These are phyloP conservation scores for Rickenella mellea DNA, from an alignment of 768 basidiomycete species.

Conservation along the genomic window DNA sequence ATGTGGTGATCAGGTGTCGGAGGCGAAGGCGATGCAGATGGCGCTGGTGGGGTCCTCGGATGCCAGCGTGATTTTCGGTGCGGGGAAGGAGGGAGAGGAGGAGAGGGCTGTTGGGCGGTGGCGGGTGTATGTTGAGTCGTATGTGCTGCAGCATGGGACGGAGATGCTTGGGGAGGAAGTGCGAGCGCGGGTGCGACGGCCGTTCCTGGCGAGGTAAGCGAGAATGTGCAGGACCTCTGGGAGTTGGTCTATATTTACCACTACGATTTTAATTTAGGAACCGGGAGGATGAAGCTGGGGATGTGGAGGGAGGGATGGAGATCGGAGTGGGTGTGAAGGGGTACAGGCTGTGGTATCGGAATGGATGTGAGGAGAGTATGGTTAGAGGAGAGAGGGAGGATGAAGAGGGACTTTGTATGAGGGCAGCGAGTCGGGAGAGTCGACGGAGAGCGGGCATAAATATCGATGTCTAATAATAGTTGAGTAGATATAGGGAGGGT, in stretches of 20 bases:
- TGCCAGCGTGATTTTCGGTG: slow-evolving; percentile 35
- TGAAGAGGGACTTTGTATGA: slow-evolving; percentile 21
- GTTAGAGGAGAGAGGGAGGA: slow-evolving; percentile 29
- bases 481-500: not conserved
- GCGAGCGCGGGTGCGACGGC: not conserved
- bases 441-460: slow-evolving; percentile 25
- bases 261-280: too few relatives aligned
- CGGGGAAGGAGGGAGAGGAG: slow-evolving; percentile 27
- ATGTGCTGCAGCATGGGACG: slow-evolving; percentile 58
- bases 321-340: slow-evolving; percentile 49
- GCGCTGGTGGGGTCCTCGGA: slow-evolving; percentile 55
- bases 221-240: not conserved
- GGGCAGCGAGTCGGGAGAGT: slow-evolving; percentile 47
- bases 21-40: slow-evolving; percentile 45
- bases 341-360: slow-evolving; percentile 66
- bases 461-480: slow-evolving; percentile 5
- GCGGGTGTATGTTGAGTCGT: slow-evolving; percentile 68
- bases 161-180: slow-evolving; percentile 38
- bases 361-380: slow-evolving; percentile 49
- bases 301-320: slow-evolving; percentile 30
- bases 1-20: slow-evolving; percentile 18
- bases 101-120: slow-evolving; percentile 46
- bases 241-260: too few relatives aligned
- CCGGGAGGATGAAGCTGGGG: slow-evolving; percentile 23
- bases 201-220: not conserved